Evolutionary conservation across 768 basidiomycete genomes (phyloP), one percentile per base, ranked within the genome.

Genomic region (Rhizopogon vulgaris): DNA sequence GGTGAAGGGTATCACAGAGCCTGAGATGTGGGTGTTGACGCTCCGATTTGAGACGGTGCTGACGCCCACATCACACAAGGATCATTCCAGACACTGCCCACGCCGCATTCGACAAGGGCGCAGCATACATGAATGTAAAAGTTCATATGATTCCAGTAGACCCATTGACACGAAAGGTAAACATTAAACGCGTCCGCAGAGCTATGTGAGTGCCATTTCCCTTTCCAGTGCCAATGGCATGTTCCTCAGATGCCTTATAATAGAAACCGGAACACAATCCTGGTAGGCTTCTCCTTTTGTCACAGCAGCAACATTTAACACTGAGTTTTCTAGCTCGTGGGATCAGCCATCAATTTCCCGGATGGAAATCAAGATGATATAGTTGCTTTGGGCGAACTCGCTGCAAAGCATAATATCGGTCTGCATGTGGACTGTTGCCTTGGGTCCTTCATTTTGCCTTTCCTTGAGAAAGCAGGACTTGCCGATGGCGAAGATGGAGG

Each of bases 381-480:
- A 48, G 73, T 81, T 14, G 83, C 77, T 0, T 83, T 99, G 3
- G 87, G 82, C 15, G 73, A 73, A 37, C 75, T 99, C 14, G 94
- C 95, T 0, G 68, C 78, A 51, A 75, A 72, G 57, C 69, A 94
- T 64, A 85, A 87, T 15, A 75, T 94, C 51, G 93, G 94, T 6
- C 69, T 97, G 24, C 95, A 96, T 64, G 94, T 97, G 53, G 94
- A 96, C 60, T 94, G 93, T 65, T 97, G 94, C 66, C 75, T 97
- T 9, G 94, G 94, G 2, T 88, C 87, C 45, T 96, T 98, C 70
- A 87, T 97, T 57, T 79, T 97, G 54, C 94, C 95, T 0, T 99
- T 90, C 77, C 76, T 99, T 43, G 88, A 92, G 60, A 71, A 80
- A 56, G 80, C 87, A 12, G 90, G 89, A 3, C 79, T 89, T 49